Percentiles rank a stretch among this genome's conserved stretches.
Evolutionary conservation across 192 early-diverging fungal genomes (phyloP).

Genomic region (Coemansia sp.): DNA sequence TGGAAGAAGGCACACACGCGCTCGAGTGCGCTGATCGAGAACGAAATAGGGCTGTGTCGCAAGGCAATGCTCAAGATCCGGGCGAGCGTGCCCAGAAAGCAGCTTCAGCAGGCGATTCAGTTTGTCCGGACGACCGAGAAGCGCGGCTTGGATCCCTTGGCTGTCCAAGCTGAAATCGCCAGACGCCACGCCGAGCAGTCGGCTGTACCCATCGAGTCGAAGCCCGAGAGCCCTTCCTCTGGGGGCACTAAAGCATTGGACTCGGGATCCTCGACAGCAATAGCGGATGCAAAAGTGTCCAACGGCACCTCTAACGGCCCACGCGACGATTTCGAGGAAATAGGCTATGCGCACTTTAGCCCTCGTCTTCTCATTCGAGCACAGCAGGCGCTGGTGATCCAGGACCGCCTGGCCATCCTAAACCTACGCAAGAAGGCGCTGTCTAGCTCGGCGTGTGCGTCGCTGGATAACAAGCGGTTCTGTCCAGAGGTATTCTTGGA

Average conservation of each 20-base stretch:
- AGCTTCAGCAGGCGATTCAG: conserved; percentile 81
- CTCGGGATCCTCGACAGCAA: not conserved
- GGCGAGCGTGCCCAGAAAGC: conserved; percentile 69
- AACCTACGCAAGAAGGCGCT: conserved; percentile 79
- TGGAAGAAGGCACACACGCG: conserved; percentile 90
- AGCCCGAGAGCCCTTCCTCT: conserved; percentile 7
- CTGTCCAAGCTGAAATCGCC: conserved; percentile 37
- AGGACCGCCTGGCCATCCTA: conserved; percentile 73
- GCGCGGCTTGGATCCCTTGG: conserved; percentile 52
- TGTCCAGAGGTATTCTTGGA: conserved; percentile 94
- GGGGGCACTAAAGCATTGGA: not conserved
- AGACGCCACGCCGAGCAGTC: conserved; percentile 28
- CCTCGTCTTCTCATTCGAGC: conserved; percentile 77
- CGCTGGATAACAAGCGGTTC: conserved; percentile 79
- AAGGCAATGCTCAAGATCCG: conserved; percentile 71
- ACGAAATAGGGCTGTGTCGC: conserved; percentile 75
- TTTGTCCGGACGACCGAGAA: conserved; percentile 72
- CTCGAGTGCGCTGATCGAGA: conserved; percentile 71
- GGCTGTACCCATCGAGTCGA: not conserved
- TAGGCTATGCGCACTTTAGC: conserved; percentile 65
- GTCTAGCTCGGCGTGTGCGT: conserved; percentile 76
- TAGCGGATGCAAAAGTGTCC: not conserved
- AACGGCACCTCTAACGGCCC: not conserved
- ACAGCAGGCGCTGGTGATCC: conserved; percentile 73
- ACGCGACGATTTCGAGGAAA: conserved; percentile 47